A percentile compares a stretch with the other conserved stretches of the same genome.
Evolutionary conservation across 495 filamentous ascomycete genomes (phyloP).

Genomic region (Penicillium tannophilum): DNA sequence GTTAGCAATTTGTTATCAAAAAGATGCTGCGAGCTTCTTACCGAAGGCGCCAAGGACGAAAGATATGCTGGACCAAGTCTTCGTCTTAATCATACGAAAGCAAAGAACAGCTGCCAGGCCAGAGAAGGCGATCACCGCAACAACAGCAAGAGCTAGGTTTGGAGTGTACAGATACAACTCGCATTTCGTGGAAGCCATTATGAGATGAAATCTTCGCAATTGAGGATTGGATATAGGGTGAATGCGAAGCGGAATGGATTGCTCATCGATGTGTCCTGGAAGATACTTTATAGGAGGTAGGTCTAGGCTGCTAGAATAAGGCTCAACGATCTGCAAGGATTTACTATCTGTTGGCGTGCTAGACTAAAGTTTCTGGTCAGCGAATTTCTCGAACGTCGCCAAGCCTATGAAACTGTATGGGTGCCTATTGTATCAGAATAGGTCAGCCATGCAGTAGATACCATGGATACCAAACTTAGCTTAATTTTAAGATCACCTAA

Average conservation of each 20-base stretch:
- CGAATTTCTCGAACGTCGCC: too few species aligned
- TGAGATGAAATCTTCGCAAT: not conserved
- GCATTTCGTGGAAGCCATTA: constrained; percentile 2
- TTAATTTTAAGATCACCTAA: not conserved
- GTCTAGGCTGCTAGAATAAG: too few species aligned
- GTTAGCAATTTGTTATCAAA: not conserved
- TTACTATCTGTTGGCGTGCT: too few species aligned
- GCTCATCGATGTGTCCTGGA: too few species aligned
- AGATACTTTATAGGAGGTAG: too few species aligned
- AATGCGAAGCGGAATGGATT: not conserved
- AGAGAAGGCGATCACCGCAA: constrained; percentile 9
- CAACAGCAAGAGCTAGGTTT: constrained; percentile 6
- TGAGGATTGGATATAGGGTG: too few species aligned
- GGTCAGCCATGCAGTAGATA: too few species aligned
- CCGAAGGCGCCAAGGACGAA: constrained; percentile 8
- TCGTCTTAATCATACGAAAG: constrained; percentile 7
- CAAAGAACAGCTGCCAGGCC: not conserved
- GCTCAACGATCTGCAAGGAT: too few species aligned
- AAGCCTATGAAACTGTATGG: too few species aligned
- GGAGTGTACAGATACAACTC: constrained; percentile 12
- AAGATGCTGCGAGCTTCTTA: not conserved
- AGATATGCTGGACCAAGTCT: constrained; percentile 11
- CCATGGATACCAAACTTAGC: not conserved
- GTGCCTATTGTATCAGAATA: too few species aligned
- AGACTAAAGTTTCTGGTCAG: too few species aligned